Conservation (phyloP, 179 eudicot species). For the Carnegiea gigantea region DNA sequence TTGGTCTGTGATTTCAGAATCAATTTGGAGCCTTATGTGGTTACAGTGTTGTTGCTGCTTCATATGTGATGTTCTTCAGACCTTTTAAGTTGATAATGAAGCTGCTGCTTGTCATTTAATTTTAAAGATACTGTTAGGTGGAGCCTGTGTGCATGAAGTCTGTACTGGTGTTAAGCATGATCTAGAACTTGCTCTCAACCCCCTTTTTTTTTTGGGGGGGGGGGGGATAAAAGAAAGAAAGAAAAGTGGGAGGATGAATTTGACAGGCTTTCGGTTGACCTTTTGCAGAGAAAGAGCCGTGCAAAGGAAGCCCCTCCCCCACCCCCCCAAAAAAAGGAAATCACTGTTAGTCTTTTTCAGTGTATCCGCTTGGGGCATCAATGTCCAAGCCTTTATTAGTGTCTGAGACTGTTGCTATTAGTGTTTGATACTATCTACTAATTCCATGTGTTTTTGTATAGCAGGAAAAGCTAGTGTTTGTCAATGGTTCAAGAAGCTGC, state of each 20-base stretch:
- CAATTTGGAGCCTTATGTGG: not conserved
- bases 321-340: too few species aligned
- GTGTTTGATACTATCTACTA: not conserved
- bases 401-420: not conserved
- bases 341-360: too few species aligned
- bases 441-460: not conserved
- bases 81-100: not conserved
- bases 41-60: not conserved
- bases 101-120: too few species aligned
- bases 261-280: not conserved
- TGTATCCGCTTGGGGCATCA: not conserved
- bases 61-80: not conserved
- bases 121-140: too few species aligned
- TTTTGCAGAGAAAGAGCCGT: too few species aligned
- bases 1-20: too few species aligned
- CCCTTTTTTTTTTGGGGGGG: too few species aligned
- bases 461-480: constrained; percentile 12
- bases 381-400: not conserved
- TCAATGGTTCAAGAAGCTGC: constrained; percentile 54
- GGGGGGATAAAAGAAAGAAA: too few species aligned
- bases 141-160: too few species aligned
- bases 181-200: not conserved
- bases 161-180: too few species aligned
- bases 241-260: not conserved
- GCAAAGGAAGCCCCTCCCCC: too few species aligned